Base-by-base conservation (phyloP, 2,329 filamentous ascomycete species). In the Trichoderma koningiopsis region DNA sequence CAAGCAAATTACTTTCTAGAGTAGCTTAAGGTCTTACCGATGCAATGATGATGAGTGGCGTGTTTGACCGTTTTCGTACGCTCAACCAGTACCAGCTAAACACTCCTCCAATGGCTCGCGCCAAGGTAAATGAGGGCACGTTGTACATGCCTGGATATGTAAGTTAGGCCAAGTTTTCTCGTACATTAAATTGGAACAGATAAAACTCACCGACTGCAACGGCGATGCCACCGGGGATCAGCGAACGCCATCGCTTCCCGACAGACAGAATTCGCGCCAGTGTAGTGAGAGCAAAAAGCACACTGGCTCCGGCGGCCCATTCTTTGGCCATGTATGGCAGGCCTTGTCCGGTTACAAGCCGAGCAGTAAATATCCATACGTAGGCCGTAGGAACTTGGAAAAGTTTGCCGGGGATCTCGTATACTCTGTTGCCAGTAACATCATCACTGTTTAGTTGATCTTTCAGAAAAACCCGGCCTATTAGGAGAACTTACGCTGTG, bases 301-400 rank as follows among this genome's bases (percentile, higher is more conserved):
- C 76, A 0, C 91, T 94, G n/a, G 91, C 90, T 0, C 88, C 90
- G 0, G 89, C 80, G 0, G 95, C 92, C 83, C 92, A 96, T 75
- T 94, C 89, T 76, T 88, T 89, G 0, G 93, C 94, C 89, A 94
- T 94, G 0, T 88, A 84, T 0, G 96, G 96, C 53, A 99, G 79
- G 0, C 96, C 96, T 72, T 96, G 87, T 1, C 96, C 96, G 0
- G 94, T 98, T 11, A 99, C 94, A 2, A 99, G 85, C 19, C 96
- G 86, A 1, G 96, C 95, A 0, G 96, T 99, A 79, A 97, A 97
- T 65, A 99, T 92, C 96, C 96, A 99, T 5, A 99, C 94, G 77
- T 95, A 97, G 0, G 90, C 95, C 0, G 96, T 98, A 0, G 96
- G 96, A 1, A 97, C 94, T 76, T 97, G 92, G 78, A 99, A 98